Conservation (phyloP, 306 rosid species). For the Trifolium fragiferum region DNA sequence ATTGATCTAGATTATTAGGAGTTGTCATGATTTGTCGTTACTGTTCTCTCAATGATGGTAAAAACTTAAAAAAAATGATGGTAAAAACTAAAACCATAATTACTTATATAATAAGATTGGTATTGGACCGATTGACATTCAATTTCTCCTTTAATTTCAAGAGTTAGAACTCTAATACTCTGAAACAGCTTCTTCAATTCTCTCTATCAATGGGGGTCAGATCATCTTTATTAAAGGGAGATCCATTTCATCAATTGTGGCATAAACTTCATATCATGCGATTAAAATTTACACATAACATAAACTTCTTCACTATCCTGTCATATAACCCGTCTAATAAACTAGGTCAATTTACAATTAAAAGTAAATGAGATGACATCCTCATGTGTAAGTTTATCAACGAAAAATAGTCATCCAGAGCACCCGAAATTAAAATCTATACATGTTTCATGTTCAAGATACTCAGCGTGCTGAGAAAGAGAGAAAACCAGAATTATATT, state of each 20-base stretch:
- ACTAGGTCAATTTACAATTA: not conserved
- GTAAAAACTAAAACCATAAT: not conserved
- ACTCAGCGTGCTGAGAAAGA: not conserved
- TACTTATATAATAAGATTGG: not conserved
- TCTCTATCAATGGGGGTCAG: not conserved
- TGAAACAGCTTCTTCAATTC: not conserved
- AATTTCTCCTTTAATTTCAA: constrained; percentile 1
- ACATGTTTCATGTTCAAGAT: constrained; percentile 4
- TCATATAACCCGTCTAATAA: not conserved
- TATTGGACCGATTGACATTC: constrained; percentile 10
- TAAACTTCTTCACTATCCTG: not conserved
- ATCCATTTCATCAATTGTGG: constrained; percentile 21
- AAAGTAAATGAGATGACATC: not conserved
- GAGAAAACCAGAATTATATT: not conserved
- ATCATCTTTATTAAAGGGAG: not conserved
- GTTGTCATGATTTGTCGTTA: not conserved
- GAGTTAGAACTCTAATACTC: not conserved
- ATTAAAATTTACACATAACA: not conserved
- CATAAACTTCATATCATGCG: constrained; percentile 1
- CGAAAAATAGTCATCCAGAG: not conserved
- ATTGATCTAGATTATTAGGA: not conserved
- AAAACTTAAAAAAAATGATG: not conserved
- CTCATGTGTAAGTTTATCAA: not conserved
- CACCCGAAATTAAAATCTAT: not conserved
- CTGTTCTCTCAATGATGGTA: not conserved